Base-by-base conservation (phyloP, 2,329 filamentous ascomycete genomes). In the Cladosporium halotolerans region DNA sequence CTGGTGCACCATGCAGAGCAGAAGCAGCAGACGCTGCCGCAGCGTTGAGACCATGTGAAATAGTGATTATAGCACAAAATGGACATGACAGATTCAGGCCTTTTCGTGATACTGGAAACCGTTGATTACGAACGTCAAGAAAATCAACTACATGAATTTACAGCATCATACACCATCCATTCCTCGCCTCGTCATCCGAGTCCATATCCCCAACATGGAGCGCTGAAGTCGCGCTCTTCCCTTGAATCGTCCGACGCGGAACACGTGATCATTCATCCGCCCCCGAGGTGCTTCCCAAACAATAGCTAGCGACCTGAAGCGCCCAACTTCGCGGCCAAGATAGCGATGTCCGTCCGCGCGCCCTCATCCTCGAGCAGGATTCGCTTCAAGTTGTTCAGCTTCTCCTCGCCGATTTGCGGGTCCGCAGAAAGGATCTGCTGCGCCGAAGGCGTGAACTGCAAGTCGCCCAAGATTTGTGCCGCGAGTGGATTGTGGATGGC, bases 351-450 rank as follows among this genome's bases (percentile, higher is more conserved):
- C 1, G 83, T 78, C 18, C 82, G 76, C 0, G 88, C 81, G 18
- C 77, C 78, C 0, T 83, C 81, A 52, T 89, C 83, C 9, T 78
- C 75, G 46, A 83, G 78, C 19, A 89, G 76, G 11, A 92, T 84
- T 38, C 79, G 77, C 48, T 80, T 78, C 57, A 96, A 80, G 28
- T 93, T 81, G 52, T 80, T 76, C 79, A 93, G 85, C 65, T 95
- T 88, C 13, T 79, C 62, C 44, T 69, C 66, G 9, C 62, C 62
- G 28, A 75, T 68, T 7, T 62, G 59, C 6, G 68, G 63, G 13
- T 67, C 65, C 9, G 67, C 62, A 3, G 58, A 55, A n/a, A 76
- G 59, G 14, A 76, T 66, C 49, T 67, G 63, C 39, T 66, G 60
- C 10, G 75, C 72, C 13, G 73, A 71, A 1, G 73, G 72, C 3